These are phyloP conservation scores for Leptographium radiaticola DNA, from an alignment of 2,329 filamentous ascomycete species.

Conservation along the genomic window DNA sequence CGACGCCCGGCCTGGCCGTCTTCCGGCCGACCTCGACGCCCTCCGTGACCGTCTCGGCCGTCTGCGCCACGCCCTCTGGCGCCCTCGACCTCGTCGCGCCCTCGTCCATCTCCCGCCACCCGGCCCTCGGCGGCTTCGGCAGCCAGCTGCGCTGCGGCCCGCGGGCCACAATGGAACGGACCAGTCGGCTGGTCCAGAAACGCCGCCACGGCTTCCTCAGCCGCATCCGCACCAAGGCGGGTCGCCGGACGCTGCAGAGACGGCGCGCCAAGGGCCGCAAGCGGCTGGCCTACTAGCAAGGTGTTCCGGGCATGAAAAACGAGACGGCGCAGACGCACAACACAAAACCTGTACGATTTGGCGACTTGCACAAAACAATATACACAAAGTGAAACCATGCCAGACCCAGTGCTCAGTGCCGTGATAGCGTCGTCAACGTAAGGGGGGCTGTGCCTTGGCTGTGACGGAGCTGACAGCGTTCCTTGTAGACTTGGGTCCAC, in stretches of 20 bases:
- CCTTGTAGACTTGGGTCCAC: conserved; percentile 52
- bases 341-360: no score
- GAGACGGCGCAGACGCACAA: not conserved
- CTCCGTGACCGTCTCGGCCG: not conserved
- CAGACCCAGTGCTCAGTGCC: conserved; percentile 33
- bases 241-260: conserved; percentile 37
- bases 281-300: conserved; percentile 19
- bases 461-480: conserved; percentile 63
- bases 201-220: conserved; percentile 44
- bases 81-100: conserved; percentile 29
- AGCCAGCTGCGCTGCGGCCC: conserved; percentile 45
- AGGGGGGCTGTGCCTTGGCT: conserved; percentile 42
- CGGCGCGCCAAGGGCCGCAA: conserved; percentile 39
- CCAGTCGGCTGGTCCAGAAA: conserved; percentile 44
- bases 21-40: conserved; percentile 5
- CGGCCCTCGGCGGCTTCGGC: conserved; percentile 29
- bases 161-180: conserved; percentile 41
- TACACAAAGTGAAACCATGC: no score
- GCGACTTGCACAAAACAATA: no score
- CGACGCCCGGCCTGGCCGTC: conserved; percentile 4
- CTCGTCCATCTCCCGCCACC: conserved; percentile 36
- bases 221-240: conserved; percentile 34
- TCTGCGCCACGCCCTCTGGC: conserved; percentile 14
- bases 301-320: no score
- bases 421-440: conserved; percentile 55